phyloP scores from a whole-genome alignment of 768 basidiomycete genomes.

The Pholiota microspora region DNA sequence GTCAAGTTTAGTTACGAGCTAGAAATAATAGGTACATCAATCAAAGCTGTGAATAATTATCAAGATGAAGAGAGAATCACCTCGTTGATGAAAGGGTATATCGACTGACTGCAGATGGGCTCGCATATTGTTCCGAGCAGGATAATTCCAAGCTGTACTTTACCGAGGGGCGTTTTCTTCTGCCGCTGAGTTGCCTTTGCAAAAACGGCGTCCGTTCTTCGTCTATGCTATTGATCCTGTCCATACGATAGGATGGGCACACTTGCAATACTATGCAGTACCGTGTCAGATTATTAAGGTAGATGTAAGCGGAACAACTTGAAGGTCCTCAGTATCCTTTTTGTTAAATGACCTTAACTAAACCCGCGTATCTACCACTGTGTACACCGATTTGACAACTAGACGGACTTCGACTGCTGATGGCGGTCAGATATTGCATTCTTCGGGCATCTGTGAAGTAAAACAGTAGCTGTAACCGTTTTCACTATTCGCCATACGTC shows the following conservation, averaged over 20 bases:
- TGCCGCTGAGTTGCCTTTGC: conserved; percentile 6
- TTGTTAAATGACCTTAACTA: no score
- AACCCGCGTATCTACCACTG: no score
- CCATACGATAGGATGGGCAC: conserved; percentile 3
- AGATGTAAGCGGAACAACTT: no score
- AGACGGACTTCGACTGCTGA: no score
- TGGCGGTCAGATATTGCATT: no score
- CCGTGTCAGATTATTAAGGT: no score
- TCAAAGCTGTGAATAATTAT: no score
- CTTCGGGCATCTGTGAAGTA: neutral
- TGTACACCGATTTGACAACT: no score
- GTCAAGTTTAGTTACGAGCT: conserved; percentile 61
- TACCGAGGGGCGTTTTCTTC: conserved; percentile 35
- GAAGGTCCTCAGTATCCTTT: no score
- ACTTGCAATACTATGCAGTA: no score
- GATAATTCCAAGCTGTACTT: conserved; percentile 39
- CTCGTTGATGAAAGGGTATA: conserved; percentile 56
- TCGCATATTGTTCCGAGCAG: conserved; percentile 43
- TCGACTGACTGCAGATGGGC: conserved; percentile 44
- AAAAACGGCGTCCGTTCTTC: conserved; percentile 20
- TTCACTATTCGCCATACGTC: neutral
- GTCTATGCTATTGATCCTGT: conserved; percentile 12
- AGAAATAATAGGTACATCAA: no score
- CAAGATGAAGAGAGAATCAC: conserved; percentile 26
- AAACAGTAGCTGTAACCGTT: neutral